Base-by-base conservation (phyloP, 2,329 filamentous ascomycete genomes). In the Aspergillus bombycis region DNA sequence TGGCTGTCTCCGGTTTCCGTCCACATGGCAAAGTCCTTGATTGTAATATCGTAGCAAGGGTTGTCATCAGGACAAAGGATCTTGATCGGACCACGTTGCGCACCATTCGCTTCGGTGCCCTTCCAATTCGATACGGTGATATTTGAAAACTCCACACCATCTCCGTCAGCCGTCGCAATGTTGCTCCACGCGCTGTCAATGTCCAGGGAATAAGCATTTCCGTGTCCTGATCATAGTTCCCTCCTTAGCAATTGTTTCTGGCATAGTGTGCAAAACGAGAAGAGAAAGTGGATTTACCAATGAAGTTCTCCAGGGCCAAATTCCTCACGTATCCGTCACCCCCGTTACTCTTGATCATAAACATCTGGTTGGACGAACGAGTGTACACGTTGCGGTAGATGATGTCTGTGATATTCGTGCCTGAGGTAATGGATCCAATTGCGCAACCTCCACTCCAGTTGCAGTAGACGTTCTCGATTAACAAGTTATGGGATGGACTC, bases 371-470 rank as follows among this genome's bases (percentile, higher is more conserved):
- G 10, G 82, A 83, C 32, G 80, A 77, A 74, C 79, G 82, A 30
- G 85, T 87, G 77, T 88, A 88, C 65, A 87, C 71, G 70, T 87
- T 86, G 67, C 78, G 76, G 77, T 87, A 88, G 36, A 76, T 73
- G 64, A 88, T 79, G 62, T 84, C 75, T 46, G 80, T 81, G 70
- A 87, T 83, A 64, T 82, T 77, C 26, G 77, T 83, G 62, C 81
- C 79, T 12, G 75, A 73, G 5, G 79, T 81, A 3, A 89, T 78
- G 3, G 84, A 86, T 41, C 86, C 86, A 67, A 89, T 84, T 10
- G 82, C 85, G 65, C 84, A 86, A 52, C 84, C 85, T 19, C 85
- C 86, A n/a, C 80, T 84, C 82, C 82, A 85, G 77, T 88, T 88
- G 77, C 86, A 88, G 76, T 86, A 86, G 63, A 88, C 80, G 66